Percentiles rank a stretch among this genome's conserved stretches.
Conservation (phyloP, 352 stramenopile species). For the Phytophthora kernoviae region DNA sequence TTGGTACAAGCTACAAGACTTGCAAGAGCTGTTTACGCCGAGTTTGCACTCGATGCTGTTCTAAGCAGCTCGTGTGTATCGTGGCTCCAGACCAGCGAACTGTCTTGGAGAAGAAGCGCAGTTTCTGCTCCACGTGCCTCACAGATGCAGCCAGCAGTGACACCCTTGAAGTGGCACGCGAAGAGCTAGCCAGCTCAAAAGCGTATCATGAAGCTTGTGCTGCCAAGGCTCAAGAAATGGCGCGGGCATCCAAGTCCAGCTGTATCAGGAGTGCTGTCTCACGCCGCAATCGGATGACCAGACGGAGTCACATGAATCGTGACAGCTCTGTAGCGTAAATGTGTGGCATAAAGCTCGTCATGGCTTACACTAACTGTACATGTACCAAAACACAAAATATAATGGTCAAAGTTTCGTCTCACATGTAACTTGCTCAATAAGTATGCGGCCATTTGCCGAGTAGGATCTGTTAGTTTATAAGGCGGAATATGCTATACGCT, state of each 20-base stretch:
- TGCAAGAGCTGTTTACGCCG: slow-evolving; percentile 20
- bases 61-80: slow-evolving; percentile 27
- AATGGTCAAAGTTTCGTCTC: background rate
- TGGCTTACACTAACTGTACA: background rate
- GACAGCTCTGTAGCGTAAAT: background rate
- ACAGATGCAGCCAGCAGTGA: slow-evolving; percentile 16
- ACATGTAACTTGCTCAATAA: background rate
- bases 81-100: slow-evolving; percentile 22
- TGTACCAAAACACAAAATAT: background rate
- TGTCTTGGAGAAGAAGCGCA: slow-evolving; percentile 29
- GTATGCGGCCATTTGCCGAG: background rate
- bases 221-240: slow-evolving; percentile 4
- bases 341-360: background rate
- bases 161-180: slow-evolving; percentile 24
- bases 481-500: too few relatives aligned
- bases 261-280: slow-evolving; percentile 2
- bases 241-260: background rate
- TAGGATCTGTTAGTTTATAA: too few relatives aligned
- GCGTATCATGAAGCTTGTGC: slow-evolving; percentile 1
- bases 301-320: background rate
- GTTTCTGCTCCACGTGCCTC: slow-evolving; percentile 28
- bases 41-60: slow-evolving; percentile 26
- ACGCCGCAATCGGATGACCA: background rate
- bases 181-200: slow-evolving; percentile 18
- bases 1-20: slow-evolving; percentile 10